phyloP scores from a whole-genome alignment of 768 basidiomycete genomes.

The Cyathus striatus region DNA sequence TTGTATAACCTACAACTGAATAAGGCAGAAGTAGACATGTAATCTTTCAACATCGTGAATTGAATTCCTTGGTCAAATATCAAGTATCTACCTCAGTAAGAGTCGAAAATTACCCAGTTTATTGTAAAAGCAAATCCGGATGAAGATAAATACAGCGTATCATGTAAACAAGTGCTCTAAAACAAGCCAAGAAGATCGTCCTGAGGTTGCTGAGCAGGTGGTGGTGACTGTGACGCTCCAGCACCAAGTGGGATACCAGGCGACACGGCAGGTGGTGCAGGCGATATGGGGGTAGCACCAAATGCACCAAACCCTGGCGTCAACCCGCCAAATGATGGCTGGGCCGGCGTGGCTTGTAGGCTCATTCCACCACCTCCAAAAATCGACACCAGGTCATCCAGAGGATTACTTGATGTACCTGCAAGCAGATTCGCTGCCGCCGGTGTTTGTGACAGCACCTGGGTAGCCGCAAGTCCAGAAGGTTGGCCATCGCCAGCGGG shows the following conservation, averaged over 20 bases:
- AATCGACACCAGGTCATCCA: constrained; percentile 91
- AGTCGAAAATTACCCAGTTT: no score
- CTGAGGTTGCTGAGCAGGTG: constrained; percentile 27
- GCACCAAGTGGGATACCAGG: constrained; percentile 7
- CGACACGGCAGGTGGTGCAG: constrained; percentile 13
- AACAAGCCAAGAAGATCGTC: constrained; percentile 51
- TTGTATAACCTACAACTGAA: no score
- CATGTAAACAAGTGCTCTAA: constrained; percentile 27
- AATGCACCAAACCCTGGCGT: constrained; percentile 10
- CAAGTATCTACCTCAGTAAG: no score
- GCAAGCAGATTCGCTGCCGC: constrained; percentile 71
- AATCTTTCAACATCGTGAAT: no score
- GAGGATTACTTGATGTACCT: constrained; percentile 81
- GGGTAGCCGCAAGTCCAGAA: constrained; percentile 74
- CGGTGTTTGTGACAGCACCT: constrained; percentile 64
- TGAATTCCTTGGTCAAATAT: no score
- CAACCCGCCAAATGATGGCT: constrained; percentile 6
- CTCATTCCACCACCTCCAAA: constrained; percentile 55
- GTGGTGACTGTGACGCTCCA: constrained; percentile 11
- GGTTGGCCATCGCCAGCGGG: constrained; percentile 57
- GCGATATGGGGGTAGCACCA: constrained; percentile 17
- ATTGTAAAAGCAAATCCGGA: no score
- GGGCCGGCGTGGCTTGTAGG: constrained; percentile 11
- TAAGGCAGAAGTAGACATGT: no score
- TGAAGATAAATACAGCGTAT: no score